Evolutionary conservation across 805 yeast species (phyloP), one percentile per base, ranked within the genome.

Genomic region (Maudiozyma pseudohumilis): DNA sequence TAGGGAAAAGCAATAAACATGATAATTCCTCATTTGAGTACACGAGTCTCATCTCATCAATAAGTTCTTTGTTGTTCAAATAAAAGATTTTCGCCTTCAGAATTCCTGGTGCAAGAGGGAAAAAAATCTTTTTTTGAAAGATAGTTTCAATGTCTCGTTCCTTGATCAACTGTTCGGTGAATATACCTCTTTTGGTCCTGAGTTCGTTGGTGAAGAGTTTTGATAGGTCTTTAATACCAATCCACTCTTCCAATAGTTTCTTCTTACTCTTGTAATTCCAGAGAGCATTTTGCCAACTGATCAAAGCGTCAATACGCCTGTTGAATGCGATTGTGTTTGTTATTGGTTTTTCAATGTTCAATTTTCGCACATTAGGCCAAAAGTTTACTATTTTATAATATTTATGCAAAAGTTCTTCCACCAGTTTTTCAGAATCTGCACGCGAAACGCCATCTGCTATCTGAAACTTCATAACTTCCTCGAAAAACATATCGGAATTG

Each of bases 81-180:
- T 77, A 76, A 1, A 89, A 75, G n/a, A 71, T 69, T 47, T 85
- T 82, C 0, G 94, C 80, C 52, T 87, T 85, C 40, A 75, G 71
- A 51, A 86, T 74, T 79, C 96, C 80, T 3, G 92, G 95, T 2
- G 83, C 77, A 20, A 85, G 65, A 1, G 82, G 78, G 2, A 66
- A 63, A 47, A 83, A 75, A 15, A 87, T 69, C 29, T 92, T 71
- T 46, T 72, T 75, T 38, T 74, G 72, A 57, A 88, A 85, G 7
- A 86, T 72, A 17, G 77, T 71, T 39, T 77, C 80, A 10, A 82
- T 75, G 42, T 80, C 87, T 46, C 80, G 80, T 50, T 81, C 89
- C 48, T 85, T 86, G 68, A 87, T 68, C 36, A 87, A 69, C 33
- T 80, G 70, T 52, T 88, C 96, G 2, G 94, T 94, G 50, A 89